Percentiles rank a stretch among this genome's conserved stretches.
Evolutionary conservation across 2,329 filamentous ascomycete species (phyloP).

Genomic region (Colletotrichum lini): DNA sequence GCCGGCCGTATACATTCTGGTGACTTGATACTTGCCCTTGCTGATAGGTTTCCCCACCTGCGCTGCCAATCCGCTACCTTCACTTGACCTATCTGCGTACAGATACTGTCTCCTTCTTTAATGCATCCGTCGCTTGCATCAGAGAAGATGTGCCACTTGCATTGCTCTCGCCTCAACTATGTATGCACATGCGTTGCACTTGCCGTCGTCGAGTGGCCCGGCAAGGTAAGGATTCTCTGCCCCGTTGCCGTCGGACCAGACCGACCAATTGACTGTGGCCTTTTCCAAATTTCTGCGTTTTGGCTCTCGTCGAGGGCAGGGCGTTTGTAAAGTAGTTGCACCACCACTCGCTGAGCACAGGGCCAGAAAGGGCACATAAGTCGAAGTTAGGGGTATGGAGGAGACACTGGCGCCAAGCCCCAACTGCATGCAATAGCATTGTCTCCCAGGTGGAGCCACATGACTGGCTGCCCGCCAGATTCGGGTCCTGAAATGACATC

Average conservation of each 20-base stretch:
- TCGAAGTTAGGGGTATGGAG: slow-evolving; percentile 19
- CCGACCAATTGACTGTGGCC: neutral
- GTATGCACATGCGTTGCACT: slow-evolving; percentile 8
- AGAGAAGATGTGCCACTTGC: neutral
- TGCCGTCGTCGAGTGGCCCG: slow-evolving; percentile 6
- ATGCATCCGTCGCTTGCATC: slow-evolving; percentile 3
- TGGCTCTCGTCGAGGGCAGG: slow-evolving; percentile 3
- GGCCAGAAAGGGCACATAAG: slow-evolving; percentile 12
- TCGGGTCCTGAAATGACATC: slow-evolving; percentile 36
- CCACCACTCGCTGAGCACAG: neutral
- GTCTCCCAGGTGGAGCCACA: slow-evolving; percentile 38
- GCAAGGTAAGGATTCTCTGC: slow-evolving; percentile 1
- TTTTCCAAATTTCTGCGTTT: neutral
- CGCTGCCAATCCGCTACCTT: neutral
- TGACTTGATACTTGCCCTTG: slow-evolving; percentile 19
- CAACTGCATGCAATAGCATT: slow-evolving; percentile 31
- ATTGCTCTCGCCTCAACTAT: slow-evolving; percentile 14
- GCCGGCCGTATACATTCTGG: neutral
- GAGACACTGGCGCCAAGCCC: slow-evolving; percentile 20
- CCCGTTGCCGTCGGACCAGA: neutral
- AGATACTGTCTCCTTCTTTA: neutral
- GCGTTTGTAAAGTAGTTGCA: neutral
- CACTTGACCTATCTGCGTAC: too few relatives aligned
- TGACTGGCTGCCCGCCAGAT: slow-evolving; percentile 39
- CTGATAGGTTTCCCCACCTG: neutral